Evolutionary conservation across 805 yeast species (phyloP), one percentile per base, ranked within the genome.

Genomic region (Ogataea pignaliae): DNA sequence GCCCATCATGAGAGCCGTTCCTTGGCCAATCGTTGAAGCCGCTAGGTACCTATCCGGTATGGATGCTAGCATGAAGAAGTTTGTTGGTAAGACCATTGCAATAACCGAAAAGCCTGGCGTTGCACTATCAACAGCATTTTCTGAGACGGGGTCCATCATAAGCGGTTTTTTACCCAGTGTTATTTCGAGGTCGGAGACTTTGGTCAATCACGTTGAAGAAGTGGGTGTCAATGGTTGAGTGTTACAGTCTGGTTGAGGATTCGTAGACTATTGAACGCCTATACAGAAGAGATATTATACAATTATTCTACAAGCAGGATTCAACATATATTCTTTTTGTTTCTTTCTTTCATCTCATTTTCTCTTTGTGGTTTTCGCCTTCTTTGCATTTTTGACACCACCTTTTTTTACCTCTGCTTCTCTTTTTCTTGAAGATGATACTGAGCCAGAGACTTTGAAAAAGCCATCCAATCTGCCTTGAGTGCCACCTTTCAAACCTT

Each of bases 401-500:
- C 48, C 61, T 41, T 65, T 65, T 17, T 60, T 56, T 3, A 54
- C 55, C 44, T 63, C 68, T 2, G 67, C 53, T 48, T 42, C 53
- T 48, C 60, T 61, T 61, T 54, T 72, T 44, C 56, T 75, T n/a
- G 78, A 71, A 46, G 79, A 73, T 8, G 78, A 76, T 30, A 69
- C 68, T 3, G 59, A 43, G 2, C 52, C 53, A 10, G 73, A 68
- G 37, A 82, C 88, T 56, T 81, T 79, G 68, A 93, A 93, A 59
- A 93, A 93, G 1, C 96, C 95, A 60, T 93, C 97, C 26, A 91
- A 66, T 54, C 98, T 77, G 7, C 93, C 97, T 62, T 93, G 99
- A 2, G 86, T 85, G 2, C 95, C 91, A 2, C 85, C 72, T 57
- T 88, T 88, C 50, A 87, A 70, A 8, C 88, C 93, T 63, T 93